Base-by-base conservation (phyloP, 2,329 filamentous ascomycete genomes). In the Cordyceps fumosorosea region DNA sequence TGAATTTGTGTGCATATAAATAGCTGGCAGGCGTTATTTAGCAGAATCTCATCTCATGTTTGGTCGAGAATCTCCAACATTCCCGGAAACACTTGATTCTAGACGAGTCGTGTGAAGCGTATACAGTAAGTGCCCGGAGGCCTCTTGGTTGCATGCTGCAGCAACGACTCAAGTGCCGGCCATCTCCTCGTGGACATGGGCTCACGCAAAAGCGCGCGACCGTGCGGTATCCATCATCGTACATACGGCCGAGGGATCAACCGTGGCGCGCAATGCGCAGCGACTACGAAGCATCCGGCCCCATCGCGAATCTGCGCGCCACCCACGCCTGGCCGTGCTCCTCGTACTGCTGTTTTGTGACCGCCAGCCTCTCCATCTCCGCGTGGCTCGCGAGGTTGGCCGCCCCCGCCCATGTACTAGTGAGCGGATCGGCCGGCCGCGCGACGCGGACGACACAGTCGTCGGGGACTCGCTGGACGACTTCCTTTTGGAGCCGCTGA, bases 311-410 rank as follows among this genome's bases (percentile, higher is more conserved):
- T 70, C 84, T 90, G 69, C 85, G 87, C 32, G 85, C 85, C 26
- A 90, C 81, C 90, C 90, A 93, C 1, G 77, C 79, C 61, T 83
- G 84, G 10, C 95, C 95, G 70, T 92, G 77, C 74, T 99, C 95
- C 57, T 95, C 86, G 73, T 99, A 99, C 71, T 99, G 91, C 64
- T 89, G 84, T 71, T 90, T 91, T 0, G 90, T 95, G n/a, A 97
- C 89, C 2, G 86, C 82, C 14, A 92, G 75, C 55, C 82, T 81
- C 64, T 86, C 82, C 57, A 96, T 78, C 45, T 89, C 81, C 48
- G 81, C 80, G 68, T 93, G 87, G 56, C 78, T 84, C 0, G 91
- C 91, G 62, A 97, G 79, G 63, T 86, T 83, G 24, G 89, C 89
- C n/a, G 88, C 93, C 18, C 95, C 95, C 14, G 86, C 77, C 93